Percentiles rank a stretch among this genome's conserved stretches.
Conservation (phyloP, 768 basidiomycete species). For the Suillus bovinus region DNA sequence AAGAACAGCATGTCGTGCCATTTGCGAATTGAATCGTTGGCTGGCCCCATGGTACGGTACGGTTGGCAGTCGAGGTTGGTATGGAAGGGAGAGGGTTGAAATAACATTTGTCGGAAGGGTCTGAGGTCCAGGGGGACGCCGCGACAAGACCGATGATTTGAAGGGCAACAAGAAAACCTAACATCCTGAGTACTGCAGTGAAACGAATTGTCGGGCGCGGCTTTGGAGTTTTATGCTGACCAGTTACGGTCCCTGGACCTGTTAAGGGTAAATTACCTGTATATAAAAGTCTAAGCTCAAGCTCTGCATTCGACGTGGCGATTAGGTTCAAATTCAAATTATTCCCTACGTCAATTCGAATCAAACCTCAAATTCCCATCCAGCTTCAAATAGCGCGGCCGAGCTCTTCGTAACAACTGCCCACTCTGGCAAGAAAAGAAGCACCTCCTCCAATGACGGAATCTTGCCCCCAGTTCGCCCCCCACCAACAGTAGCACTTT, state of each 20-base stretch:
- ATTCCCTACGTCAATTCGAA: too few species aligned
- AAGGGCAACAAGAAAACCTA: neutral
- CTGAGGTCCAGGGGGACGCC: slow-evolving; percentile 4
- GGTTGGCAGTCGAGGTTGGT: slow-evolving; percentile 17
- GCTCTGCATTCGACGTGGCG: too few species aligned
- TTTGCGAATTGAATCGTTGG: slow-evolving; percentile 19
- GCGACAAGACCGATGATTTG: neutral
- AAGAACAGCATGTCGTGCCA: slow-evolving; percentile 27
- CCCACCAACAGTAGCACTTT: slow-evolving; percentile 52
- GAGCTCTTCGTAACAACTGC: slow-evolving; percentile 55
- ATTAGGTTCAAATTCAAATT: too few species aligned
- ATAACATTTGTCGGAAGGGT: slow-evolving; percentile 18
- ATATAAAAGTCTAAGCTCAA: too few species aligned
- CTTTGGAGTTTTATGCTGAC: too few species aligned
- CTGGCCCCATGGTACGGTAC: slow-evolving; percentile 25
- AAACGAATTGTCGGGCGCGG: too few species aligned
- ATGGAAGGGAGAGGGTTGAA: slow-evolving; percentile 14
- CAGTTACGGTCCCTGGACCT: too few species aligned
- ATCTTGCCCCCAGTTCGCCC: slow-evolving; percentile 45
- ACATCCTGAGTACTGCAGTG: too few species aligned
- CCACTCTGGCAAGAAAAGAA: slow-evolving; percentile 68
- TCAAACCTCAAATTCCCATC: slow-evolving; percentile 9
- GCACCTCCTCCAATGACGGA: slow-evolving; percentile 68
- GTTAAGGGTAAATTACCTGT: too few species aligned
- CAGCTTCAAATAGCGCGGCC: slow-evolving; percentile 61